Conservation (phyloP, 2,329 filamentous ascomycete genomes). For the Colletotrichum simmondsii region DNA sequence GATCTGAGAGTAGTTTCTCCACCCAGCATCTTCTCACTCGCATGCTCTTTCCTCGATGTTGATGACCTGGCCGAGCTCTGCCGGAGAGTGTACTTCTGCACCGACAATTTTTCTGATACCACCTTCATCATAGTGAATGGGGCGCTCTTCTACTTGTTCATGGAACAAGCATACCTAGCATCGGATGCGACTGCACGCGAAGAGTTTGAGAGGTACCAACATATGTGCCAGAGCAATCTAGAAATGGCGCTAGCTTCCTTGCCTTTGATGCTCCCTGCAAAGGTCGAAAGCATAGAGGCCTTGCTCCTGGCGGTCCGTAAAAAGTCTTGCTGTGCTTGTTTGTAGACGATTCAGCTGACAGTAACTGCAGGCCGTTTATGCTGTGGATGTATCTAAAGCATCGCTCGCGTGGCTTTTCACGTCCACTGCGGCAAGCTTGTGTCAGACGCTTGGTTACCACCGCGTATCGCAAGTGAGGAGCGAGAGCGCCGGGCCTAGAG, state of each 20-base stretch:
- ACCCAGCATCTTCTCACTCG: slow-evolving; percentile 60
- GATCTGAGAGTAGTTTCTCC: slow-evolving; percentile 49
- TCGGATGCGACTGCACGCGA: slow-evolving; percentile 43
- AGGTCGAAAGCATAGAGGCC: slow-evolving; percentile 65
- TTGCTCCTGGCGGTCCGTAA: slow-evolving; percentile 65
- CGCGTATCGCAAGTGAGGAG: slow-evolving; percentile 49
- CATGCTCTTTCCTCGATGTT: slow-evolving; percentile 60
- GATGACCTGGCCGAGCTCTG: slow-evolving; percentile 62
- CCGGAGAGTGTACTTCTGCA: slow-evolving; percentile 61
- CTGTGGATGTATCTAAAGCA: slow-evolving; percentile 70
- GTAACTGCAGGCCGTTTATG: slow-evolving; percentile 63
- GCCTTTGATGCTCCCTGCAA: slow-evolving; percentile 66
- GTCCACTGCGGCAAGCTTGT: slow-evolving; percentile 68
- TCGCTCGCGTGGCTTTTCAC: slow-evolving; percentile 74
- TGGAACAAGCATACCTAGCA: slow-evolving; percentile 54
- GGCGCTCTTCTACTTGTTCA: slow-evolving; percentile 61
- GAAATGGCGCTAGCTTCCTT: slow-evolving; percentile 63
- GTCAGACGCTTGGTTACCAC: slow-evolving; percentile 72
- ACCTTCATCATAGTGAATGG: slow-evolving; percentile 62
- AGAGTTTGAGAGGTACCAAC: slow-evolving; percentile 50
- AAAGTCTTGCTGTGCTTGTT: too few species aligned
- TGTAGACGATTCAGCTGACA: not conserved
- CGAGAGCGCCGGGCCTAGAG: slow-evolving; percentile 42
- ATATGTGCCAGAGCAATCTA: slow-evolving; percentile 58
- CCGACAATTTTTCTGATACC: slow-evolving; percentile 61